Evolutionary conservation across 78 protist genomes (phyloP).

Genomic region (Anaeramoeba flamelloides): DNA sequence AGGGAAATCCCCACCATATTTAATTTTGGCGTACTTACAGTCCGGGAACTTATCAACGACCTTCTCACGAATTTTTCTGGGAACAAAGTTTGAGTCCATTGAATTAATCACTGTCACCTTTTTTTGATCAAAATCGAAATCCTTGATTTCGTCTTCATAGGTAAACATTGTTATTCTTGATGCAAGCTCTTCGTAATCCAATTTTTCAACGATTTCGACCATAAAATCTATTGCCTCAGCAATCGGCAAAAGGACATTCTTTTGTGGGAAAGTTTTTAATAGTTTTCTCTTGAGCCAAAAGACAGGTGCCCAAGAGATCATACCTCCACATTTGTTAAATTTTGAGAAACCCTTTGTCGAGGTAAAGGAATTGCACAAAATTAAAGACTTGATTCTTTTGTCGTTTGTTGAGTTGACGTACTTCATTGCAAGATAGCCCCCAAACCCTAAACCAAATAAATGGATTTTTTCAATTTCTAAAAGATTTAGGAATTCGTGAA

Average conservation of each 20-base stretch:
- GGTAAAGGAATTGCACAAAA: constrained; percentile 42
- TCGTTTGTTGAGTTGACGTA: constrained; percentile 28
- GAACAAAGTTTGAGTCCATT: too few relatives aligned
- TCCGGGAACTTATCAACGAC: constrained; percentile 36
- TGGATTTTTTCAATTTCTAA: constrained; percentile 18
- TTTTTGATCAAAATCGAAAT: too few relatives aligned
- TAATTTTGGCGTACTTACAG: constrained; percentile 28
- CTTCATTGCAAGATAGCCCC: constrained; percentile 50
- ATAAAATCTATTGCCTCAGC: constrained; percentile 51
- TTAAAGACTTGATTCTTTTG: constrained; percentile 33
- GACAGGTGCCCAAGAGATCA: constrained; percentile 26
- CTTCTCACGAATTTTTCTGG: constrained; percentile 33
- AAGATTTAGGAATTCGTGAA: too few relatives aligned
- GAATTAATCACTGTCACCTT: too few relatives aligned
- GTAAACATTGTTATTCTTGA: constrained; percentile 12
- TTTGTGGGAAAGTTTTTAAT: constrained; percentile 32
- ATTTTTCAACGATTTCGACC: constrained; percentile 28
- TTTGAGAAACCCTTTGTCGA: constrained; percentile 29
- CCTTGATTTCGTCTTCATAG: constrained; percentile 28
- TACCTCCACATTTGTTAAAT: constrained; percentile 20
- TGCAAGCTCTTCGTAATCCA: constrained; percentile 2
- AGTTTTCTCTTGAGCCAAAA: constrained; percentile 33
- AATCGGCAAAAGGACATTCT: constrained; percentile 13
- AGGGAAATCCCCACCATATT: constrained; percentile 46
- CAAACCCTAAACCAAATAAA: constrained; percentile 41